These are phyloP conservation scores for Pleurotus tuoliensis DNA, from an alignment of 768 basidiomycete species.

Conservation along the genomic window DNA sequence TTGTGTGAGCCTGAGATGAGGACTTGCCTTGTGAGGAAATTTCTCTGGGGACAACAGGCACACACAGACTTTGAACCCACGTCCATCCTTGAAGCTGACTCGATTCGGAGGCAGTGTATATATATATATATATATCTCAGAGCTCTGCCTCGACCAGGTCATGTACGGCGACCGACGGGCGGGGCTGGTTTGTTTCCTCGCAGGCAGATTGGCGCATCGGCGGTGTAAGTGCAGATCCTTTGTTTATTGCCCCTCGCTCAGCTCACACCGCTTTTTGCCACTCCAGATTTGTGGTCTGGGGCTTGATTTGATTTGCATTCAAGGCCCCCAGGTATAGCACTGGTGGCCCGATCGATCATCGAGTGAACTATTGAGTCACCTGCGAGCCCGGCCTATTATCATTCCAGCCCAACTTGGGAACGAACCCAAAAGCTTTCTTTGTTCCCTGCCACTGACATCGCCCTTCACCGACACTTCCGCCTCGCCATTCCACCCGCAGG, in stretches of 20 bases:
- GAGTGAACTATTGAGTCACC: background rate
- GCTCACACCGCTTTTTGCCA: background rate
- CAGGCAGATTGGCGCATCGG: background rate
- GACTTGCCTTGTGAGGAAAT: background rate
- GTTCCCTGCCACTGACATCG: conserved; percentile 1
- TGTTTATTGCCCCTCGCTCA: background rate
- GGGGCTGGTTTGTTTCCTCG: background rate
- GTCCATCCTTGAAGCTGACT: background rate
- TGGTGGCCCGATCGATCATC: conserved; percentile 2
- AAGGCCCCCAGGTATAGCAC: background rate
- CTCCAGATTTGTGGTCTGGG: background rate
- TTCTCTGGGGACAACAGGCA: background rate
- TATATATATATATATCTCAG: background rate
- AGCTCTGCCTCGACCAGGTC: no score
- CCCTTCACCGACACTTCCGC: background rate
- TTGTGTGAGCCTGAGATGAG: background rate
- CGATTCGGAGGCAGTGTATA: background rate
- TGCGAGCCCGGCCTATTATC: background rate
- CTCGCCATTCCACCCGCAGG: background rate
- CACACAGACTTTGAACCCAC: background rate
- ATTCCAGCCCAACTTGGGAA: background rate
- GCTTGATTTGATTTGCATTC: conserved; percentile 2
- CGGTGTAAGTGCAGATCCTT: background rate
- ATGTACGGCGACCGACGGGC: background rate
- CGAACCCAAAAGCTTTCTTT: background rate